phyloP scores from a whole-genome alignment of 371 early-diverging fungal species.

The Syncephalastrum monosporum region DNA sequence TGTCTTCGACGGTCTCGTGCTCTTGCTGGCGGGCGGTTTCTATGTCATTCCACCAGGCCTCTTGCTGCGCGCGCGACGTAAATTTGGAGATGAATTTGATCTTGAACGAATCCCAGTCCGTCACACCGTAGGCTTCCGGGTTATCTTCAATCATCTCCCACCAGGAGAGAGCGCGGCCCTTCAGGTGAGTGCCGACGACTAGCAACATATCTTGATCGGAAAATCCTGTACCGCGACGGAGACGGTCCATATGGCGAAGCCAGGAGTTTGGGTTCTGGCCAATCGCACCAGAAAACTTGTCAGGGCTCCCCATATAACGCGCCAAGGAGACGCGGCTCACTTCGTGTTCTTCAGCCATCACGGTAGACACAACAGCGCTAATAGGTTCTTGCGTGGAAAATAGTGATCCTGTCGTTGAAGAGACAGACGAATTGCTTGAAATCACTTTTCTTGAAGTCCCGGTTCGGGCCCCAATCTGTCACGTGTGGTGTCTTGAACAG shows the following conservation, averaged over 20 bases:
- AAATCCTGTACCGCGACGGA: neutral
- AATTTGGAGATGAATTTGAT: neutral
- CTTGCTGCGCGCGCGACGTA: neutral
- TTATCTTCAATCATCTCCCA: neutral
- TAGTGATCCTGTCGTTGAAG: too few species aligned
- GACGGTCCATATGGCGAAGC: constrained; percentile 4
- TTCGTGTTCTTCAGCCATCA: too few species aligned
- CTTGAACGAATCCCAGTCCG: neutral
- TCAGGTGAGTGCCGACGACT: constrained; percentile 7
- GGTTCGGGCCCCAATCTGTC: too few species aligned
- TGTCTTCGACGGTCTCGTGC: constrained; percentile 4
- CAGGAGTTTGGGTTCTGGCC: constrained; percentile 4
- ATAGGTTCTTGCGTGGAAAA: too few species aligned
- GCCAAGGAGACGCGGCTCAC: too few species aligned
- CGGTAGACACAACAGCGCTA: too few species aligned
- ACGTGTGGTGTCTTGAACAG: too few species aligned
- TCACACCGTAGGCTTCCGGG: too few species aligned
- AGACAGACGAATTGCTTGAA: too few species aligned
- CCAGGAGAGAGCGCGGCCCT: constrained; percentile 2
- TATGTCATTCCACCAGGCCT: constrained; percentile 1
- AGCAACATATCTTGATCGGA: neutral
- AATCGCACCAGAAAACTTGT: too few species aligned
- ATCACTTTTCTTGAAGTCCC: too few species aligned
- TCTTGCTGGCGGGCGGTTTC: constrained; percentile 1
- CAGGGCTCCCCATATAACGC: too few species aligned